Evolutionary conservation across 2,329 filamentous ascomycete genomes (phyloP).

Genomic region (Aspergillus fumigatus): DNA sequence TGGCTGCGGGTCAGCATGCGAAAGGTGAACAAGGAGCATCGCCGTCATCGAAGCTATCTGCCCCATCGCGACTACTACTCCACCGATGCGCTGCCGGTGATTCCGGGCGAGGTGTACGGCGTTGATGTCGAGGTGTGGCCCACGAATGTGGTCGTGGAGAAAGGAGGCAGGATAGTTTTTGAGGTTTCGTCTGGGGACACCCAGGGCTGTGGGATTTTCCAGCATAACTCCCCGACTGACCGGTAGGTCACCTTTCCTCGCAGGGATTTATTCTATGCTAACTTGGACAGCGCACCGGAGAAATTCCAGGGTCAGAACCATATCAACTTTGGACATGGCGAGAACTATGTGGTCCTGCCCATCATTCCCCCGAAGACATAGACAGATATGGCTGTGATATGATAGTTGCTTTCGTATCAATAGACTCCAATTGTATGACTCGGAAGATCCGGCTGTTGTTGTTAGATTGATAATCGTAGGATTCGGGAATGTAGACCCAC

Average conservation of each 20-base stretch:
- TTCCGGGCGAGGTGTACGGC: constrained; percentile 47
- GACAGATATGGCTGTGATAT: neutral
- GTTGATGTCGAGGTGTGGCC: constrained; percentile 46
- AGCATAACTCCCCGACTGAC: constrained; percentile 40
- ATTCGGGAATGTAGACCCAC: too few relatives aligned
- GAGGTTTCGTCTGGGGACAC: constrained; percentile 45
- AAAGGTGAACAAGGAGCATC: constrained; percentile 43
- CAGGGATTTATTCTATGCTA: neutral
- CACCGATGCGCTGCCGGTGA: constrained; percentile 45
- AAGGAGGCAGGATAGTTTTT: constrained; percentile 26
- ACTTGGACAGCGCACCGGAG: constrained; percentile 35
- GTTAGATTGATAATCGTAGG: too few relatives aligned
- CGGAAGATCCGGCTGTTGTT: too few relatives aligned
- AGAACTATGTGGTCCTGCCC: constrained; percentile 48
- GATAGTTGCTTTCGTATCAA: too few relatives aligned
- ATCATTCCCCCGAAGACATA: constrained; percentile 36
- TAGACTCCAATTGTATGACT: too few relatives aligned
- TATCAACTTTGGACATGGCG: constrained; percentile 44
- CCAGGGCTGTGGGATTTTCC: constrained; percentile 48
- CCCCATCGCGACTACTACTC: constrained; percentile 50
- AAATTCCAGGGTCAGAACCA: constrained; percentile 46
- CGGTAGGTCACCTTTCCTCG: constrained; percentile 18
- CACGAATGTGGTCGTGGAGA: constrained; percentile 34
- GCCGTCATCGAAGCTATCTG: constrained; percentile 42
- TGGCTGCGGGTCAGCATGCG: constrained; percentile 52